Evolutionary conservation across 495 filamentous ascomycete species (phyloP), one percentile per base, ranked within the genome.

Genomic region (Lepidopterella palustris): DNA sequence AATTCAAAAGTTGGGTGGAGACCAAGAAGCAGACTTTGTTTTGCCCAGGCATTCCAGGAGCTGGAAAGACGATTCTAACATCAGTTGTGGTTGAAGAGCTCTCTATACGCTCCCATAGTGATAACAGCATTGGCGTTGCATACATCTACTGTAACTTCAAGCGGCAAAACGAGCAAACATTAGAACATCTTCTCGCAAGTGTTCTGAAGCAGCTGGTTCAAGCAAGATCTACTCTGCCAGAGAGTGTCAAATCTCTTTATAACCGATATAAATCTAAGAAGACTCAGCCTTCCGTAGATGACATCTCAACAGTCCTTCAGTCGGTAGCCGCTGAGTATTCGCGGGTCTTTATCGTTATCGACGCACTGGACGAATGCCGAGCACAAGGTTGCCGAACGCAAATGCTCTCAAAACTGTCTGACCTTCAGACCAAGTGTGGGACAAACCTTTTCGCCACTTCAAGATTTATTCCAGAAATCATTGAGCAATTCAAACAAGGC

Each of bases 361-460:
- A 49, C 18, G 45, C 45, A 11, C 21, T 49, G 11, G 45, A 49
- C 11, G 45, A 49, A 26, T 49, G 45, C 24, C 45, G 9, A 18
- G 10, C 35, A 15, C 3, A 42, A 3, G 45, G 45, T 1, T 15
- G 3, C 3, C 45, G 45, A 47, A 23, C 18, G 11, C 3, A 21
- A 21, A 20, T 47, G 6, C 45, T 49, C 11, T 11, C 4, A 18
- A 10, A 58, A 10, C 25, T 78, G 0, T 68, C 69, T 15, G 5
- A 53, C 23, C 63, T 79, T 1, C 74, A 72, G 53, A 23, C 8
- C 3, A 39, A 56, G 8, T 3, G 5, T 3, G 49, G 35, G 8
- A 45, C 64, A 5, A 74, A 73, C 47, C 23, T 77, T 20, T 71
- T 80, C 10, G 71, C 62, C 1, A 80, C 78, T 4, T 79, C 77